Evolutionary conservation across 2,329 filamentous ascomycete genomes (phyloP).

Genomic region (Cercospora beticola): DNA sequence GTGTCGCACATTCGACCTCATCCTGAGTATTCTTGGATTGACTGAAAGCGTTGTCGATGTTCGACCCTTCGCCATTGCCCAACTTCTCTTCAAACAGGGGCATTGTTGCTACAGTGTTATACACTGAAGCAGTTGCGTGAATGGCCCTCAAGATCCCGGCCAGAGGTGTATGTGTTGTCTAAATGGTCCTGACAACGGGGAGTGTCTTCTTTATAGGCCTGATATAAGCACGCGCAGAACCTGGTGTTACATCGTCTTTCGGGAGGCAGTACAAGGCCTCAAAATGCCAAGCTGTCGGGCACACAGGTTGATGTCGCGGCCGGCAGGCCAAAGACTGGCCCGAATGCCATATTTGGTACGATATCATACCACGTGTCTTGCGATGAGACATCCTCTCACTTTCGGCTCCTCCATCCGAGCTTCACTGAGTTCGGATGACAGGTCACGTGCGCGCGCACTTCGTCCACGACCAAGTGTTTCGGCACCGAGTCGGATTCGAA

Average conservation of each 20-base stretch:
- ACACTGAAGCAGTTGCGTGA: background rate
- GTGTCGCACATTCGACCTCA: slow-evolving; percentile 14
- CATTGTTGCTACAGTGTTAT: background rate
- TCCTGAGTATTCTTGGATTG: slow-evolving; percentile 3
- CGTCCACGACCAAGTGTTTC: background rate
- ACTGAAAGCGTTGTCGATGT: background rate
- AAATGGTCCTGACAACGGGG: background rate
- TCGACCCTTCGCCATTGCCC: background rate
- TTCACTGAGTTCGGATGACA: background rate
- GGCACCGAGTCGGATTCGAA: slow-evolving; percentile 14
- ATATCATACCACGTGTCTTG: slow-evolving; percentile 2
- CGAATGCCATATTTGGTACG: background rate
- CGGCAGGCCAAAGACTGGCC: background rate
- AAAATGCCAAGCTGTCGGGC: background rate
- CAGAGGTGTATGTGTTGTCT: no score
- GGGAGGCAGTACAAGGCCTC: background rate
- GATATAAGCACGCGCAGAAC: background rate
- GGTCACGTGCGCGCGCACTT: slow-evolving; percentile 1
- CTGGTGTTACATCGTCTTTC: background rate
- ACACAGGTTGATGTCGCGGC: background rate
- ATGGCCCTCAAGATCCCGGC: background rate
- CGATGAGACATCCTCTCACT: background rate
- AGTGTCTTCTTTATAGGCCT: background rate
- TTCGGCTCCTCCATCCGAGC: slow-evolving; percentile 10
- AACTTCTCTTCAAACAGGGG: background rate